Conservation (phyloP, 2,329 filamentous ascomycete genomes). For the Apiospora malaysiana region DNA sequence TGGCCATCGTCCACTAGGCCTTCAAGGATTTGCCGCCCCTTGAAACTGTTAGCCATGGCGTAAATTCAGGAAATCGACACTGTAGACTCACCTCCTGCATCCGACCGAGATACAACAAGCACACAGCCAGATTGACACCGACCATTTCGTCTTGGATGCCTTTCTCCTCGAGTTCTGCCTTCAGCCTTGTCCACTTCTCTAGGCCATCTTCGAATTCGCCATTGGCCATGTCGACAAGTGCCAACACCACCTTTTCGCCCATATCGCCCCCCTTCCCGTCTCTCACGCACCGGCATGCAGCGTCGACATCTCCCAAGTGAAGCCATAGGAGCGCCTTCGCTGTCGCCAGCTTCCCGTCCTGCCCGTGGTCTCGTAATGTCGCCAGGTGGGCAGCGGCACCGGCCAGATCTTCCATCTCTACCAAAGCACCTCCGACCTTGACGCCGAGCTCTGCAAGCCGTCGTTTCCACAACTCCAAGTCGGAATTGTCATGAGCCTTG, state of each 20-base stretch:
- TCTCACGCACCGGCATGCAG: slow-evolving; percentile 63
- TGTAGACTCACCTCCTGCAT: slow-evolving; percentile 67
- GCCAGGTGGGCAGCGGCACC: slow-evolving; percentile 78
- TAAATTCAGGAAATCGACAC: neutral
- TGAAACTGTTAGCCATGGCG: slow-evolving; percentile 32
- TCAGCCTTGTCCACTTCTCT: slow-evolving; percentile 62
- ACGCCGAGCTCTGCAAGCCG: slow-evolving; percentile 78
- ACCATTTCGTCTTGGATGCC: slow-evolving; percentile 68
- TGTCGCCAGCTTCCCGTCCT: slow-evolving; percentile 49
- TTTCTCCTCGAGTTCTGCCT: slow-evolving; percentile 47
- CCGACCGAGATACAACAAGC: slow-evolving; percentile 78
- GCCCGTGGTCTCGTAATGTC: slow-evolving; percentile 53
- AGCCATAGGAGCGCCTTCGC: slow-evolving; percentile 74
- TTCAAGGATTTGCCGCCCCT: slow-evolving; percentile 73
- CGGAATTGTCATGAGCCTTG: slow-evolving; percentile 54
- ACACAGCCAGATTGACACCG: slow-evolving; percentile 83
- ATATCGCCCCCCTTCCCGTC: slow-evolving; percentile 45
- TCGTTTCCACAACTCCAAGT: slow-evolving; percentile 70
- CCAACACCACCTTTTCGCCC: slow-evolving; percentile 60
- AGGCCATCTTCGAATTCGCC: slow-evolving; percentile 72
- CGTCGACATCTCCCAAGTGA: slow-evolving; percentile 76
- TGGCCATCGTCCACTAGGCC: slow-evolving; percentile 65
- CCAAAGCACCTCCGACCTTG: slow-evolving; percentile 67
- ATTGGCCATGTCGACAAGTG: slow-evolving; percentile 80
- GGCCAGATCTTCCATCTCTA: slow-evolving; percentile 87